Conservation (phyloP, 495 filamentous ascomycete genomes). For the Podospora fimiseda region DNA sequence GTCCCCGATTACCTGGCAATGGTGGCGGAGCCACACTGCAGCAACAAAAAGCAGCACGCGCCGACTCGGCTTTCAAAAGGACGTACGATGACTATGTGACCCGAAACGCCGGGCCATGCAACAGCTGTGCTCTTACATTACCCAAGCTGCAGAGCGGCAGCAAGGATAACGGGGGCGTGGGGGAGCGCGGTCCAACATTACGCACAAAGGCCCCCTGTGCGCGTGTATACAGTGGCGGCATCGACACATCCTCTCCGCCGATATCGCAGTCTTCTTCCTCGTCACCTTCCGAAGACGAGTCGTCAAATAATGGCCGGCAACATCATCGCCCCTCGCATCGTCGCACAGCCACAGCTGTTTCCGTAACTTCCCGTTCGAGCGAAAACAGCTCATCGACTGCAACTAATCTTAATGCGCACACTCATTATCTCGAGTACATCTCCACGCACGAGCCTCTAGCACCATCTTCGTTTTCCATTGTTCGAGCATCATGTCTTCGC, state of each 20-base stretch:
- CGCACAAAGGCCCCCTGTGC: conserved; percentile 45
- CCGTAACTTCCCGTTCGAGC: conserved; percentile 38
- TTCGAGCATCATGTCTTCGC: conserved; percentile 79
- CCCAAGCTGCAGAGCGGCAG: conserved; percentile 44
- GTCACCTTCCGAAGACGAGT: conserved; percentile 41
- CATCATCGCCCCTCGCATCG: conserved; percentile 20
- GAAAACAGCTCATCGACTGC: conserved; percentile 33
- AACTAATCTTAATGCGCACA: conserved; percentile 56
- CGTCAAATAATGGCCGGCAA: background rate
- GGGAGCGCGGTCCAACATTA: conserved; percentile 36
- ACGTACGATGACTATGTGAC: conserved; percentile 54
- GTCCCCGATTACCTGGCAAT: conserved; percentile 43
- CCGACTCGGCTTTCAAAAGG: conserved; percentile 43
- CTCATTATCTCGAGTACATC: conserved; percentile 78
- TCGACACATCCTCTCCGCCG: conserved; percentile 34
- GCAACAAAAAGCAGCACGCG: conserved; percentile 21
- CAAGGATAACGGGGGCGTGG: conserved; percentile 22
- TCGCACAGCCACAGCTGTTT: conserved; percentile 24
- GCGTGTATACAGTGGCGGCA: conserved; percentile 36
- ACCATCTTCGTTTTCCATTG: conserved; percentile 71
- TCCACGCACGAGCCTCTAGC: conserved; percentile 74
- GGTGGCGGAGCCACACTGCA: conserved; percentile 12
- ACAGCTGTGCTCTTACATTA: conserved; percentile 56
- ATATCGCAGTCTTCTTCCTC: conserved; percentile 41
- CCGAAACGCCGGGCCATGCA: conserved; percentile 48